Evolutionary conservation across 106 monocot genomes (phyloP), one percentile per base, ranked within the genome.

Genomic region (Dendrobium catenatum): DNA sequence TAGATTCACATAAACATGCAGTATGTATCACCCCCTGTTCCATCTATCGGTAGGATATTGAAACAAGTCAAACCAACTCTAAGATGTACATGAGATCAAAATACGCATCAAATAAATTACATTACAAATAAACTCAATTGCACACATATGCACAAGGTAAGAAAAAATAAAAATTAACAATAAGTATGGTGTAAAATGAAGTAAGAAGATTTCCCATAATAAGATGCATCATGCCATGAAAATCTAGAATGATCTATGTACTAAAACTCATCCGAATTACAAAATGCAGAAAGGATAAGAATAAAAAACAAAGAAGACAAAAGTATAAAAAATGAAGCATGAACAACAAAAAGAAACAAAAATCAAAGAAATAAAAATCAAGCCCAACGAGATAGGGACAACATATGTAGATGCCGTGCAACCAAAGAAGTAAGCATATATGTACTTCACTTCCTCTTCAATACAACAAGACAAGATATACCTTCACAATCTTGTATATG

Each of bases 401-500:
- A n/a, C n/a, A 74, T 13, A 20, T 44, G 43, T 22, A 6, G 2
- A 22, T 61, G 13, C 43, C n/a, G 20, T 19, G 17, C 41, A 74
- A 42, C n/a, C 42, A 74, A 74, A 74, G 15, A 73, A 42, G 73
- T 44, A 18, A 2, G 8, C 40, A 20, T 8, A 74, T 20, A 42
- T 74, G 20, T 6, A 74, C 46, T 26, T n/a, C 17, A 33, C 22
- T 44, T 47, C n/a, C 9, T 76, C 18, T 49, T 76, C 17, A 47
- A 47, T 76, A 22, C 42, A 5, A 20, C 11, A 51, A 58, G 40
- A 47, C 46, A 41, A 56, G 68, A 9, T 27, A 22, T 89, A 99
- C 98, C 98, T 99, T 99, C 37, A 99, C 99, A 82, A 99, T 99
- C 86, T 87, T 95, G 85, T 91, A 99, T 61, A 95, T 99, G 81